A percentile compares a stretch with the other conserved stretches of the same genome.
These are phyloP conservation scores for Gossypium australe DNA, from an alignment of 345 rosid genomes.

Conservation along the genomic window DNA sequence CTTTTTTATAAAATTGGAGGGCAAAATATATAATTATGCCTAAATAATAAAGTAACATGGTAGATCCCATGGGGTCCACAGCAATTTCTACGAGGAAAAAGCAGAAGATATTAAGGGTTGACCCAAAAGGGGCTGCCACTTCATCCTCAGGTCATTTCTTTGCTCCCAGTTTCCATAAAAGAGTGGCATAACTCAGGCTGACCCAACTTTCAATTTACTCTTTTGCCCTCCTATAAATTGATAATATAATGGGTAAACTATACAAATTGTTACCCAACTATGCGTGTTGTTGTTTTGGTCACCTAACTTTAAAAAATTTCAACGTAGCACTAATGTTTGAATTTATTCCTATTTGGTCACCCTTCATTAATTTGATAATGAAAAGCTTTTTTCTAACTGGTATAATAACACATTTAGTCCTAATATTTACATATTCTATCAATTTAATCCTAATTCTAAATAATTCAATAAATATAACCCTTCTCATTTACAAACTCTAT, in stretches of 20 bases:
- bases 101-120: slow-evolving; percentile 16
- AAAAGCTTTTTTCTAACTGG: no score
- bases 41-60: not conserved
- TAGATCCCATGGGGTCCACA: slow-evolving; percentile 10
- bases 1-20: not conserved
- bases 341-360: no score
- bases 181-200: slow-evolving; percentile 34
- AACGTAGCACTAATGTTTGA: no score
- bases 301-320: rapidly evolving
- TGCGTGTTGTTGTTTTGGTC: no score
- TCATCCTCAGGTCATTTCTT: slow-evolving; percentile 14
- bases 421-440: no score
- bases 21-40: not conserved
- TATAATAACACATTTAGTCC: no score
- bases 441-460: no score
- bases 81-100: not conserved
- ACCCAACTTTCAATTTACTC: slow-evolving; percentile 12
- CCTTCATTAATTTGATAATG: no score
- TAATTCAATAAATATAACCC: no score
- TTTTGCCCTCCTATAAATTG: not conserved
- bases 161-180: slow-evolving; percentile 18
- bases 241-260: no score
- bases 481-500: no score
- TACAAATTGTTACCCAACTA: no score
- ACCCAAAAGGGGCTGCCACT: slow-evolving; percentile 23